These are phyloP conservation scores for Gaultheria prostrata DNA, from an alignment of 148 eudicot genomes.

Conservation along the genomic window DNA sequence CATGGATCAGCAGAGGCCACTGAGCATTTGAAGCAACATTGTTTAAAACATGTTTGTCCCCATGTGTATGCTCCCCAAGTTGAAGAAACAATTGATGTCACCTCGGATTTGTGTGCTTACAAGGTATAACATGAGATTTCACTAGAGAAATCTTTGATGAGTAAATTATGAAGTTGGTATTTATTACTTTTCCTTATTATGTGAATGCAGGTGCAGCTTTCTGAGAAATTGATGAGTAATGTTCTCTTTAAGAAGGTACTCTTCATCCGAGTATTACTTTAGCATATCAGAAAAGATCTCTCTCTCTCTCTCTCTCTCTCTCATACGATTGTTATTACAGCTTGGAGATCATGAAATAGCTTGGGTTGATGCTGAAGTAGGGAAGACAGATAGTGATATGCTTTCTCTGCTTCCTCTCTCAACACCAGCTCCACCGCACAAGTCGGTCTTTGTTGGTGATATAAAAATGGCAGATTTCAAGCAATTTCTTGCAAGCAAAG, in stretches of 20 bases:
- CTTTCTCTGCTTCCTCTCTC: constrained; percentile 84
- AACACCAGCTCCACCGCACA: constrained; percentile 70
- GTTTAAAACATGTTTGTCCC: constrained; percentile 82
- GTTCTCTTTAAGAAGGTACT: constrained; percentile 88
- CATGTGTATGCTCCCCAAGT: constrained; percentile 97
- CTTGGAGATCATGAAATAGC: constrained; percentile 96
- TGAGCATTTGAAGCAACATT: constrained; percentile 94
- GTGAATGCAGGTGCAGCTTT: constrained; percentile 73
- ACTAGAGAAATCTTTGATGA: neutral
- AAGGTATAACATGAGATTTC: constrained; percentile 43
- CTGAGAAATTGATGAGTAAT: constrained; percentile 96
- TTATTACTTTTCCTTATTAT: constrained; percentile 12
- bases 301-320: constrained; percentile 12
- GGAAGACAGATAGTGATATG: constrained; percentile 62
- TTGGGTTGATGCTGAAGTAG: constrained; percentile 95
- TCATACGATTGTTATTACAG: constrained; percentile 35
- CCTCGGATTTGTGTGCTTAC: constrained; percentile 98
- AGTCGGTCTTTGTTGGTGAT: constrained; percentile 94
- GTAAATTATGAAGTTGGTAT: constrained; percentile 12
- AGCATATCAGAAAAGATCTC: neutral
- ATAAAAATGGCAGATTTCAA: constrained; percentile 93
- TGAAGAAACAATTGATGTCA: constrained; percentile 95
- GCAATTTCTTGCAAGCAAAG: constrained; percentile 88
- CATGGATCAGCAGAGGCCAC: constrained; percentile 99
- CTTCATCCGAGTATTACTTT: neutral